phyloP scores from a whole-genome alignment of 1,284 basidiomycete genomes.

The Leccinum solheimii region DNA sequence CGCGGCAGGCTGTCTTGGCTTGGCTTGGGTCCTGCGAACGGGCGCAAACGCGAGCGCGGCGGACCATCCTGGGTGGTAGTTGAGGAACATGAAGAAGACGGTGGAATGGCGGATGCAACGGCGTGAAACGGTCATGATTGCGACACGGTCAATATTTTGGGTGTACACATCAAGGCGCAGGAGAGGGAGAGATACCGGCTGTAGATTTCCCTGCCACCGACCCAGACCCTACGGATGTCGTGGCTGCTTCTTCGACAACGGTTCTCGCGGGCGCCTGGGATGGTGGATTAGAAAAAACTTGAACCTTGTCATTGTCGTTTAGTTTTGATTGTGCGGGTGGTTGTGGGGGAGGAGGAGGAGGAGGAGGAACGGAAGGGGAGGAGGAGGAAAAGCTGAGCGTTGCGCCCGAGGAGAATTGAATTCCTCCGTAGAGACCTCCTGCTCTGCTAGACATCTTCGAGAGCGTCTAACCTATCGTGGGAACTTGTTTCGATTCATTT shows the following conservation, averaged over 20 bases:
- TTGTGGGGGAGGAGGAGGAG: constrained; percentile 16
- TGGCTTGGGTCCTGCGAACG: constrained; percentile 58
- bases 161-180: constrained; percentile 40
- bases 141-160: constrained; percentile 40
- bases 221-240: constrained; percentile 28
- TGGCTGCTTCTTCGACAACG: constrained; percentile 25
- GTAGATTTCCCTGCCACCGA: constrained; percentile 60
- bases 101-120: constrained; percentile 2
- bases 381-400: constrained; percentile 41
- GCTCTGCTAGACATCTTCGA: constrained; percentile 68
- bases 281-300: constrained; percentile 4
- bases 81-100: constrained; percentile 4
- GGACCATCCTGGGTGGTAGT: constrained; percentile 65
- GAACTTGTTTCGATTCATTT: constrained; percentile 5
- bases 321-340: constrained; percentile 10
- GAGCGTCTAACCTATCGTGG: constrained; percentile 17
- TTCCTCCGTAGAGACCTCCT: constrained; percentile 78
- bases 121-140: constrained; percentile 35
- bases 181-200: constrained; percentile 70
- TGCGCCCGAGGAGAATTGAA: constrained; percentile 70
- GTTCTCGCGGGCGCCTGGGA: constrained; percentile 15
- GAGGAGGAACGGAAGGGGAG: neutral
- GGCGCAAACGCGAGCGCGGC: constrained; percentile 85
- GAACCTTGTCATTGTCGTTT: constrained; percentile 13
- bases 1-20: constrained; percentile 49